Evolutionary conservation across 768 basidiomycete genomes (phyloP).

Genomic region (Boletus sp.): DNA sequence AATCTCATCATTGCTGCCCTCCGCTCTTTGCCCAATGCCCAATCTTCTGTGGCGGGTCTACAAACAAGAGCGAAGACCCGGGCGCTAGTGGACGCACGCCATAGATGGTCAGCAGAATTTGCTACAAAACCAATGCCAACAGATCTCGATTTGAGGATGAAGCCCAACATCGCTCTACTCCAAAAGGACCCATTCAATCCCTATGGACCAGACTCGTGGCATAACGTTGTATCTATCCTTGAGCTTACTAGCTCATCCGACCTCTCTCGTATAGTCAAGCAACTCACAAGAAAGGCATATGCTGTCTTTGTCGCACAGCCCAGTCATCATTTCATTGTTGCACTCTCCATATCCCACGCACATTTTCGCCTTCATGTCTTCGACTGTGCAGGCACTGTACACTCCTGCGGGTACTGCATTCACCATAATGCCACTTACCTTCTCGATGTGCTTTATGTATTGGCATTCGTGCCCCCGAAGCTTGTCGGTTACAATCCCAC

Average conservation of each 20-base stretch:
- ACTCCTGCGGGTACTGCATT: neutral
- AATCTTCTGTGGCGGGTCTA: no score
- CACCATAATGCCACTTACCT: neutral
- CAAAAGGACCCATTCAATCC: neutral
- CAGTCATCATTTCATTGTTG: neutral
- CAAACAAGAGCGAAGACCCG: no score
- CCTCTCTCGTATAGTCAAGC: neutral
- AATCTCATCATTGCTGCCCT: no score
- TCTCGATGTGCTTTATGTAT: neutral
- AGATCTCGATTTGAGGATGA: no score
- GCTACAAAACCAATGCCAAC: no score
- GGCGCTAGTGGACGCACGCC: no score
- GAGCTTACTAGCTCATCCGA: neutral
- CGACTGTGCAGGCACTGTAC: neutral
- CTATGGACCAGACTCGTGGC: neutral
- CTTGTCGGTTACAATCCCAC: neutral
- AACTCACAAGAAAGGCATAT: neutral
- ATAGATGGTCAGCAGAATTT: no score
- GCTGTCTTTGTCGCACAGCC: neutral
- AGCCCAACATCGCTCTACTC: neutral
- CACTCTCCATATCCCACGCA: neutral
- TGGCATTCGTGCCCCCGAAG: neutral
- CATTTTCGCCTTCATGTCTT: neutral
- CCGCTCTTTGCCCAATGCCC: no score
- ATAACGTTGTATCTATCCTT: neutral